A percentile compares a stretch with the other conserved stretches of the same genome.
Evolutionary conservation across 1,284 basidiomycete genomes (phyloP).

Genomic region (Fomes fomentarius): DNA sequence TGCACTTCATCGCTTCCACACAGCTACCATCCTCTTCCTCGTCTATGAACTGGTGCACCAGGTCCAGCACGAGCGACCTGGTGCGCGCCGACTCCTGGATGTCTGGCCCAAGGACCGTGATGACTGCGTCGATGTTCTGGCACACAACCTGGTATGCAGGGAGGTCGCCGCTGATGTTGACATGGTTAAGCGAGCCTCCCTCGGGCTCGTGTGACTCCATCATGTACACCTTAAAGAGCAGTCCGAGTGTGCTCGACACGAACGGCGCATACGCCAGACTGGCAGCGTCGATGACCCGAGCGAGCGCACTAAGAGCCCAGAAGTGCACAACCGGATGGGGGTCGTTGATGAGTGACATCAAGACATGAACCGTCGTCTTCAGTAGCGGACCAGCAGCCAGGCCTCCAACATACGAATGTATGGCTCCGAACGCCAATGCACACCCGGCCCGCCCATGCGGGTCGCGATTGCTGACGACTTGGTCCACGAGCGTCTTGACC

Average conservation of each 20-base stretch:
- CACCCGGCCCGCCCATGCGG: conserved; percentile 94
- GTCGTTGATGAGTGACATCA: conserved; percentile 95
- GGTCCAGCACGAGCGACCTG: conserved; percentile 79
- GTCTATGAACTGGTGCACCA: conserved; percentile 84
- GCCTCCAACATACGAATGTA: conserved; percentile 92
- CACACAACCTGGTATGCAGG: conserved; percentile 93
- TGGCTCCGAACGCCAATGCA: conserved; percentile 91
- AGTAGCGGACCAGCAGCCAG: conserved; percentile 92
- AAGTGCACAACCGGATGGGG: conserved; percentile 97
- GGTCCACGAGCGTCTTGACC: conserved; percentile 92
- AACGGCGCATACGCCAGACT: conserved; percentile 92
- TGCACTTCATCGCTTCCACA: conserved; percentile 94
- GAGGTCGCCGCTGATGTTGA: conserved; percentile 88
- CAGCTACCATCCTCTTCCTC: conserved; percentile 90
- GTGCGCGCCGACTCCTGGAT: conserved; percentile 89
- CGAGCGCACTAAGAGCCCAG: conserved; percentile 87
- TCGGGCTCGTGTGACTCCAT: conserved; percentile 94
- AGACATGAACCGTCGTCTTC: conserved; percentile 95
- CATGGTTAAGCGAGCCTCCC: conserved; percentile 83
- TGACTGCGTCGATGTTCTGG: conserved; percentile 90
- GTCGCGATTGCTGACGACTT: conserved; percentile 96
- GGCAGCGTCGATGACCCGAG: conserved; percentile 89
- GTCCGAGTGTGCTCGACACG: conserved; percentile 86
- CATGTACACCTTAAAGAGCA: conserved; percentile 91
- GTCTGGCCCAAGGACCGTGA: conserved; percentile 95